Conservation (phyloP, 441 rosid species). For the Raphanus hybrid region DNA sequence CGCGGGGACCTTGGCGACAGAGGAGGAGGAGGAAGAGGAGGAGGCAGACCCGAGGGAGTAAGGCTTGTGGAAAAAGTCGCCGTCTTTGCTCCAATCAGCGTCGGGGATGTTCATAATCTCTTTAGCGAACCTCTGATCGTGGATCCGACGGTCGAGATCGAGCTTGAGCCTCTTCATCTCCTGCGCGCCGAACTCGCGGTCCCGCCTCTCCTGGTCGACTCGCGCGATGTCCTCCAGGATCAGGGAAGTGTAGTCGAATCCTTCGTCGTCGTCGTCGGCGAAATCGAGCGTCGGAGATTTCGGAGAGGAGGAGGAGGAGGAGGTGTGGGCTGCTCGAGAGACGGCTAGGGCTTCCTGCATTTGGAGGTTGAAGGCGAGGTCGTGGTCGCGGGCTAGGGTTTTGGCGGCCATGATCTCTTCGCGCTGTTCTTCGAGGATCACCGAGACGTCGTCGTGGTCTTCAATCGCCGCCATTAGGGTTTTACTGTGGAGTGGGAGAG, state of each 20-base stretch:
- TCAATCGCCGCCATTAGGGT: constrained; percentile 27
- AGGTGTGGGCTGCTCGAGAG: constrained; percentile 51
- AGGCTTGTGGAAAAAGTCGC: constrained; percentile 60
- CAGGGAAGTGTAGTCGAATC: constrained; percentile 37
- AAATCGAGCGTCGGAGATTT: constrained; percentile 39
- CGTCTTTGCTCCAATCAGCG: constrained; percentile 56
- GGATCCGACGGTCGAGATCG: constrained; percentile 61
- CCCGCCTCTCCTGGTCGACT: constrained; percentile 51
- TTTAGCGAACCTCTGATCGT: constrained; percentile 66
- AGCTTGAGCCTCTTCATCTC: constrained; percentile 47
- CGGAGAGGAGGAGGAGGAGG: constrained; percentile 15
- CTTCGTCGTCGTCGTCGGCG: constrained; percentile 3
- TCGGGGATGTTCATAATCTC: constrained; percentile 61
- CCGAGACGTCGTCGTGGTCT: constrained; percentile 24
- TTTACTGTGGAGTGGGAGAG: not conserved
- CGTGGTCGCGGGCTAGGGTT: constrained; percentile 55
- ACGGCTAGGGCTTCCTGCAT: constrained; percentile 74
- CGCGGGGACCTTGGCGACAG: not conserved
- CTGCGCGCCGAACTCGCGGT: constrained; percentile 45
- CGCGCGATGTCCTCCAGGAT: constrained; percentile 54
- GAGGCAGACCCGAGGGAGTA: constrained; percentile 31
- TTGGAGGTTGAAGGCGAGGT: constrained; percentile 77
- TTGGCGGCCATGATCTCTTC: constrained; percentile 60
- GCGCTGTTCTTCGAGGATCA: constrained; percentile 50
- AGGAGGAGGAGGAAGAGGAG: not conserved